Base-by-base conservation (phyloP, 1,284 basidiomycete genomes). In the Melampsora larici-populina region DNA sequence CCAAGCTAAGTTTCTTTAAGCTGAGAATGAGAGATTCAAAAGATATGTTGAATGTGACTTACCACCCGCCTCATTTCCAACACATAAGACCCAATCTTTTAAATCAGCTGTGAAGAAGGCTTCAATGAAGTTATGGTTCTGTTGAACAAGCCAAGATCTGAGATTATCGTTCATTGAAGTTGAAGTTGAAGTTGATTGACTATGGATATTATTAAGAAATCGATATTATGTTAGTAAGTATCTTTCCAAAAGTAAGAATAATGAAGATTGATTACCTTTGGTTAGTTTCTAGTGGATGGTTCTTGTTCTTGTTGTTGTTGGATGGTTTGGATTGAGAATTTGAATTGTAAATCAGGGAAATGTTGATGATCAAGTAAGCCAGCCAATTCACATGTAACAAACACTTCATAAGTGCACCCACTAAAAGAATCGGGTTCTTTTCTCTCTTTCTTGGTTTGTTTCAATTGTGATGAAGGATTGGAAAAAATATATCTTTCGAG, bases 41-140 rank as follows among this genome's bases (percentile, higher is more conserved):
- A n/a, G n/a, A n/a, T n/a, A 55, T 5, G 18, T 55, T 43, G 11
- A 13, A 43, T 43, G 7, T 24, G 21, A 55, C 74, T 8, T 48
- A 76, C 74, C 74, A 11, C 74, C 74, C 46, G 74, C 65, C n/a
- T 76, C 74, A 63, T 76, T 76, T 29, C 74, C 74, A 2, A 76
- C 74, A 29, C 74, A 76, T 29, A 76, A 36, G 17, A 76, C 58
- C 74, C 74, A 76, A 60, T 69, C 58, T 31, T 60, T 51, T 26
- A 76, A 40, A 48, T 67, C 33, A 13, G 48, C 66, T 1, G 24
- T 60, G 5, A 40, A 24, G 36, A 62, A 69, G 49, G 58, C 66
- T 29, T 43, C 15, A 8, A 46, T 62, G 31, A 76, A 76, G 6
- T 49, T 46, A 18, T 68, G 51, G n/a, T 76, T 49, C 26, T 69